Conservation (phyloP, 225 moss, liverwort and hornwort species). For the Pseudoscleropodium purum region DNA sequence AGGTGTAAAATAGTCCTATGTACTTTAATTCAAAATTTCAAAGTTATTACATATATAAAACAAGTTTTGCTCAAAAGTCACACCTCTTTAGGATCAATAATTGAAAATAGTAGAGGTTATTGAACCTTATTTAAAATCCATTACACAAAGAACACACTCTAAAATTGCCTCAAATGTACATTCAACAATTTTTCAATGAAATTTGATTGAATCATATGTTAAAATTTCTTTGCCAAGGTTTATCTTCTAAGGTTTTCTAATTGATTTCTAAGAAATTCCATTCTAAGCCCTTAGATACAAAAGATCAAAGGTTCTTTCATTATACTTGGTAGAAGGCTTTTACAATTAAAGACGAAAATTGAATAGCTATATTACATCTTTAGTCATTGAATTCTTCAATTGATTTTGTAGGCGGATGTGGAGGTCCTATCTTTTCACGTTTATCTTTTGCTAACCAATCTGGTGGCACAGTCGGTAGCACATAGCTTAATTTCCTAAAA, state of each 20-base stretch:
- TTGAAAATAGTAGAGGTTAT: background rate
- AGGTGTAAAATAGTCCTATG: too few relatives aligned
- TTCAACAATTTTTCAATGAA: background rate
- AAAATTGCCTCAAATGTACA: background rate
- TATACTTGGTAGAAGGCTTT: background rate
- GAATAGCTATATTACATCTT: background rate
- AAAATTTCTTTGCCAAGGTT: background rate
- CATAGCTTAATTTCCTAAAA: conserved; percentile 1
- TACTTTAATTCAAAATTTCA: background rate
- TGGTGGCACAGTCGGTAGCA: background rate
- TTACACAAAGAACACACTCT: rapidly evolving
- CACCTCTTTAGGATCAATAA: background rate
- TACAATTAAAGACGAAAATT: background rate
- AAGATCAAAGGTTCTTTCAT: background rate
- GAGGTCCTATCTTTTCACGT: background rate
- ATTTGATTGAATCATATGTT: background rate
- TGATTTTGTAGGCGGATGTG: background rate
- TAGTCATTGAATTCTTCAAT: background rate
- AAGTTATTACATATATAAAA: background rate
- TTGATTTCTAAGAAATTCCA: background rate
- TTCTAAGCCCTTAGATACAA: too few relatives aligned
- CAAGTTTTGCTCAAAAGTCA: background rate
- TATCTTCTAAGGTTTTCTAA: background rate
- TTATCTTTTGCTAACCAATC: background rate
- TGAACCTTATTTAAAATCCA: background rate